A percentile compares a stretch with the other conserved stretches of the same genome.
Evolutionary conservation across 2,329 filamentous ascomycete species (phyloP).

Genomic region (Phaeosphaeriaceae sp.): DNA sequence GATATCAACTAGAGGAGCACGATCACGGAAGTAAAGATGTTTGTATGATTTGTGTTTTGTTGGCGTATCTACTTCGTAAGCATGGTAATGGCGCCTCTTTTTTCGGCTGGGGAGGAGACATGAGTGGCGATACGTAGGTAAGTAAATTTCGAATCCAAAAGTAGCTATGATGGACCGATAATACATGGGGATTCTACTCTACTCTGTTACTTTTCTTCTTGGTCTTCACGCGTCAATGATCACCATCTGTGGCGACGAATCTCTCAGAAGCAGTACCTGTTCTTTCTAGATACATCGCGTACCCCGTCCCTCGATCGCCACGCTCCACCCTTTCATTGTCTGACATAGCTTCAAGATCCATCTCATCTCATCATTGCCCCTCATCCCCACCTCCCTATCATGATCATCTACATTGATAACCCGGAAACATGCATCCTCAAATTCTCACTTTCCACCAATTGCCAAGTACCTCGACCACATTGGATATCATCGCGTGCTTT

Average conservation of each 20-base stretch:
- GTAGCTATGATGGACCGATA: not conserved
- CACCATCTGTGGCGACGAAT: too few species aligned
- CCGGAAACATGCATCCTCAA: too few species aligned
- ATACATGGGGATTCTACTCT: not conserved
- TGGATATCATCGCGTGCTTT: not conserved
- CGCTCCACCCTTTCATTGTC: not conserved
- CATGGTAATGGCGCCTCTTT: not conserved
- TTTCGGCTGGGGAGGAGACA: not conserved
- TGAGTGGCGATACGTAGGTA: not conserved
- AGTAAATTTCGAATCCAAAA: not conserved
- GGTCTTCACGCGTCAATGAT: too few species aligned
- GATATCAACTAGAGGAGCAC: constrained; percentile 64
- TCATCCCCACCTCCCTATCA: too few species aligned
- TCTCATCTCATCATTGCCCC: not conserved
- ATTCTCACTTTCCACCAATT: too few species aligned
- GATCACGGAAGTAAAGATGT: not conserved
- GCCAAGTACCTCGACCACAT: too few species aligned
- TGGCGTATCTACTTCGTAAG: not conserved
- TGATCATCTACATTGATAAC: too few species aligned
- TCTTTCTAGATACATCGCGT: not conserved
- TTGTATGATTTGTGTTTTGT: not conserved
- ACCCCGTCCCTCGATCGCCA: not conserved
- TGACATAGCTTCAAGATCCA: not conserved
- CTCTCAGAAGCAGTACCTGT: too few species aligned
- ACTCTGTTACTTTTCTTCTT: not conserved